Evolutionary conservation across 164 flowering plant genomes (phyloP), one percentile per base, ranked within the genome.

Genomic region (Tetrastigma voinierianum): DNA sequence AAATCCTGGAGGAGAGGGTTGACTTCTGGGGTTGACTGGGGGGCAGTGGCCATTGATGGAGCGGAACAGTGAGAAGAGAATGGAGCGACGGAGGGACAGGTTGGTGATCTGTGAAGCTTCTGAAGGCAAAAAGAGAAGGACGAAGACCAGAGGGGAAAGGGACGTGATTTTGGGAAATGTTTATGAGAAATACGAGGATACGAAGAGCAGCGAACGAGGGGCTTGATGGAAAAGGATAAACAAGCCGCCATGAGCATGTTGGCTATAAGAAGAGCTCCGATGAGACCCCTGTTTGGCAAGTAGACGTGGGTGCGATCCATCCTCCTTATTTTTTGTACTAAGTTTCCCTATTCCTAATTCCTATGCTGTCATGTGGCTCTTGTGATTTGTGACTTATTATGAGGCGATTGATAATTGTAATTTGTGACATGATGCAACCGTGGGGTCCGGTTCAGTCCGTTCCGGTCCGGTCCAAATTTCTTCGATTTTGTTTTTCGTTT

Each of bases 121-220:
- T 66, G 72, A 64, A 90, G 86, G 68, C 91, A 90, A 82, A 84
- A 74, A 57, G 89, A 78, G 89, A 89, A 86, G 32, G 90, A 84
- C 47, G 97, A 78, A 9, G 93, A 86, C 85, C 87, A 90, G 81
- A 95, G 89, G 46, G 99, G 91, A 69, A 92, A 90, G 47, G 82
- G 80, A 20, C 52, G 70, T 57, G 89, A 88, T 79, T 89, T 87
- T 4, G 15, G 76, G 9, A 74, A 68, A 60, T 46, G 84, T 9
- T 72, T 66, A 59, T 78, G 78, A 62, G 70, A 59, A 7, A 72
- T 52, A 19, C 21, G 51, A 68, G 83, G 69, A 76, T 8, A 46
- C 15, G 75, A 66, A 12, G 65, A 25, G 70, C 66, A 69, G 32
- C 55, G 62, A 51, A 64, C 61, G 55, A 67, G 64, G 12, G 70